These are phyloP conservation scores for Nicotiana benthamiana DNA, from an alignment of 257 asterid species.

Conservation along the genomic window DNA sequence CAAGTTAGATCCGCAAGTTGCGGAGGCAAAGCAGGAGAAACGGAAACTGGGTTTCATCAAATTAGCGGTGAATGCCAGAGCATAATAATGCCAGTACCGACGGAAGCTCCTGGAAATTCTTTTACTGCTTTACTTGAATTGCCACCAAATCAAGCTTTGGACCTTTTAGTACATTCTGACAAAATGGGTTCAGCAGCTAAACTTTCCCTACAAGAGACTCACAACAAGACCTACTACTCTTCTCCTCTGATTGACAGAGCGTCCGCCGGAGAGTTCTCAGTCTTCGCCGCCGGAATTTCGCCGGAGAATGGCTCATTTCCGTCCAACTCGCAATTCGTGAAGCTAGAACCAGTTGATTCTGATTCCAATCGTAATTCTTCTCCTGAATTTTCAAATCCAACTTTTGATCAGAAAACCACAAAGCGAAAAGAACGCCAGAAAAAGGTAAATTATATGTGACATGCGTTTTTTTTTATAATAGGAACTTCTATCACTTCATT, in stretches of 20 bases:
- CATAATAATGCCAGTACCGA: not conserved
- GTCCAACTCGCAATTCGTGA: constrained; percentile 35
- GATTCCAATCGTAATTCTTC: constrained; percentile 48
- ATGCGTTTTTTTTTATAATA: no score
- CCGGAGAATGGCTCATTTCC: constrained; percentile 21
- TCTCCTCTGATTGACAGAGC: constrained; percentile 50
- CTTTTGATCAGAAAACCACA: constrained; percentile 29
- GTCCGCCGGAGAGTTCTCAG: constrained; percentile 42
- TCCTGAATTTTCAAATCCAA: constrained; percentile 38
- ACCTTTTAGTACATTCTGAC: constrained; percentile 54
- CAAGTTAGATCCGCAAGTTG: constrained; percentile 43
- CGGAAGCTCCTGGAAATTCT: constrained; percentile 36
- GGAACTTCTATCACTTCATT: no score
- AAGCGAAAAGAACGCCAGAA: constrained; percentile 83
- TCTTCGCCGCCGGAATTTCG: constrained; percentile 38
- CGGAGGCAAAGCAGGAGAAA: constrained; percentile 15
- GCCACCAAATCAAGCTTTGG: constrained; percentile 78
- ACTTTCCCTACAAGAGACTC: no score
- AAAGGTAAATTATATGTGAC: constrained; percentile 34
- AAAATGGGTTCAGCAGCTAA: no score
- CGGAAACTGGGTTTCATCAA: not conserved
- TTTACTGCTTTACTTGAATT: constrained; percentile 86
- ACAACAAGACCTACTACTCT: not conserved
- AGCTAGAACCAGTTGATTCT: constrained; percentile 68
- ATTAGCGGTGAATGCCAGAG: no score